Conservation (phyloP, 2,329 filamentous ascomycete species). For the Tolypocladium nubicola region DNA sequence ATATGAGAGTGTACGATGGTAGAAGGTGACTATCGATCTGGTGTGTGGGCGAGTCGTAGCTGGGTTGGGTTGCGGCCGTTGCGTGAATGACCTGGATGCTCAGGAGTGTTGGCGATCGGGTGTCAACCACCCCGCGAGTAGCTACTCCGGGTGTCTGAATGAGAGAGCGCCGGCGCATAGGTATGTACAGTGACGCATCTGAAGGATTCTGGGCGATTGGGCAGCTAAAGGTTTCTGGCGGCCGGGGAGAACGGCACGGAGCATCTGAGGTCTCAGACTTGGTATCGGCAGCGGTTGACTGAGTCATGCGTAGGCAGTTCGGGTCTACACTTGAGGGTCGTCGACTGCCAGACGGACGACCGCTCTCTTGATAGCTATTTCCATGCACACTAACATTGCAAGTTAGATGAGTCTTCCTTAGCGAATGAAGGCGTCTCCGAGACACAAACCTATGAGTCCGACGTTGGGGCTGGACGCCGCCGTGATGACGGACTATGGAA, state of each 20-base stretch:
- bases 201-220: not conserved
- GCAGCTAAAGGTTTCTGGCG: not conserved
- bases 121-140: conserved; percentile 24
- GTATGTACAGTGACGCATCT: conserved; percentile 25
- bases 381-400: not conserved
- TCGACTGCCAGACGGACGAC: not conserved
- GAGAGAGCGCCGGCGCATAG: conserved; percentile 36
- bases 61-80: conserved; percentile 7
- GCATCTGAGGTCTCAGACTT: not conserved
- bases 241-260: not conserved
- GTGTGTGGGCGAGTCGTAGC: not conserved
- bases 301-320: not conserved
- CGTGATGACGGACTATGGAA: conserved; percentile 1
- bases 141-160: conserved; percentile 39
- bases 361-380: not conserved
- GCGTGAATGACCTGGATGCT: conserved; percentile 26
- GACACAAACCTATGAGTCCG: conserved; percentile 7
- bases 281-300: not conserved
- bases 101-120: conserved; percentile 14
- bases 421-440: not conserved
- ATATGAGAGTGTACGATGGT: conserved; percentile 11
- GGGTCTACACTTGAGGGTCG: not conserved
- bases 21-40: conserved; percentile 18
- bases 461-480: conserved; percentile 1
- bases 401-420: not conserved